Base-by-base conservation (phyloP, 352 stramenopile genomes). In the Phytophthora cactorum region DNA sequence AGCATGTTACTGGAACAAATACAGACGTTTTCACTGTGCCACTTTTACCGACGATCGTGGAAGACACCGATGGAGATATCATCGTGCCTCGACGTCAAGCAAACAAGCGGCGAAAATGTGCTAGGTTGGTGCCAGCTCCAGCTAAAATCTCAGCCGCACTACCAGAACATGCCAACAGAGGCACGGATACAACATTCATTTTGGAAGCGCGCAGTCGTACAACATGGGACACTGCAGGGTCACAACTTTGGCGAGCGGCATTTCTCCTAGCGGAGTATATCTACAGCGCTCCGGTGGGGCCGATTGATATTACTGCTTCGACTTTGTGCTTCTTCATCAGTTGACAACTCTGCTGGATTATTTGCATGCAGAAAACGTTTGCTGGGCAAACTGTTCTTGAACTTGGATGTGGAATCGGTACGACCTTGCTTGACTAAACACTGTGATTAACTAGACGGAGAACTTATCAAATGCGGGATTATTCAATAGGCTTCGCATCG, bases 261-360 rank as follows among this genome's bases (percentile, higher is more conserved):
- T 73, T 91, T 25, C 58, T 91, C 17, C 59, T 91, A 17, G 75
- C 75, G 5, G 82, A 91, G 51, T 88, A 77, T 51, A 61, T 91
- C 22, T 66, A 73, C 29, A 70, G 61, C 8, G 32, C 49, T n/a
- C 28, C 59, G 53, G 75, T 78, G 15, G 4, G 31, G 8, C 9
- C 5, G 36, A 44, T 15, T 4, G 53, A 64, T 34, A 17, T 17
- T 43, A 5, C 46, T 57, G 54, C 9, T 47, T 14, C 9, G 38
- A 22, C 22, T 22, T 22, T 22, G 22, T 22, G 22, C 22, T 22
- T 27, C 11, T 15, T 43, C 12, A 39, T 43, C 36, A 43, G 12
- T 43, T 43, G 11, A 43, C 36, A 43, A 43, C 11, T n/a, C 5
- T 43, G 12, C 36, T 43, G 36, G 10, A 15, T 43, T 17, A 7